Evolutionary conservation across 805 yeast species (phyloP).

Genomic region (Ogataea neopini): DNA sequence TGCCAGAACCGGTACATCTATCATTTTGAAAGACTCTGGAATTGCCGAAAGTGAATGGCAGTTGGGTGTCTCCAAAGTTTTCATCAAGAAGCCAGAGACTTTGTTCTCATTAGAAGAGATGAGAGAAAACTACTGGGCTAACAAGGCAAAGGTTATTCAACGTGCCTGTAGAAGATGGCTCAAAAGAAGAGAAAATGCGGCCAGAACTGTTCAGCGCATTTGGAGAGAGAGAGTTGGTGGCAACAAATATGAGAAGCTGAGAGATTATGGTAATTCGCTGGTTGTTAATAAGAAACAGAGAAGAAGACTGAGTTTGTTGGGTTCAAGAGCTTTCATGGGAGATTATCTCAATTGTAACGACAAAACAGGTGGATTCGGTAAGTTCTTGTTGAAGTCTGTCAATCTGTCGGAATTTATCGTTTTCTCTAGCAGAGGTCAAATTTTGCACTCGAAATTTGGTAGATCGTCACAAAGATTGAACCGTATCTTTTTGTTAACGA

Average conservation of each 20-base stretch:
- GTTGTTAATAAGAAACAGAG: constrained; percentile 82
- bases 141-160: constrained; percentile 97
- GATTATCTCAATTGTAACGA: constrained; percentile 89
- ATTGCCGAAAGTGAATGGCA: constrained; percentile 85
- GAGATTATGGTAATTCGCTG: constrained; percentile 79
- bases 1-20: constrained; percentile 50
- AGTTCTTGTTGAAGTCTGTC: constrained; percentile 65
- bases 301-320: constrained; percentile 82
- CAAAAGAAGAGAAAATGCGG: constrained; percentile 82
- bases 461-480: constrained; percentile 81
- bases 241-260: constrained; percentile 75
- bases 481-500: constrained; percentile 71
- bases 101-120: constrained; percentile 91
- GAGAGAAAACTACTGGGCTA: constrained; percentile 97
- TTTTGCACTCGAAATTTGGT: constrained; percentile 83
- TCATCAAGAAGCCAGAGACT: constrained; percentile 96
- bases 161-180: constrained; percentile 91
- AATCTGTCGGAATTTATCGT: constrained; percentile 70
- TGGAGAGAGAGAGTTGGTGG: constrained; percentile 83
- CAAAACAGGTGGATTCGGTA: constrained; percentile 67
- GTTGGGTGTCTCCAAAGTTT: constrained; percentile 87
- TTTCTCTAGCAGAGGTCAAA: constrained; percentile 82
- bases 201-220: constrained; percentile 73
- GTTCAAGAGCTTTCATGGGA: constrained; percentile 90
- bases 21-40: constrained; percentile 53